Conservation (phyloP, 2,329 filamentous ascomycete genomes). For the Clarireedia sp. region DNA sequence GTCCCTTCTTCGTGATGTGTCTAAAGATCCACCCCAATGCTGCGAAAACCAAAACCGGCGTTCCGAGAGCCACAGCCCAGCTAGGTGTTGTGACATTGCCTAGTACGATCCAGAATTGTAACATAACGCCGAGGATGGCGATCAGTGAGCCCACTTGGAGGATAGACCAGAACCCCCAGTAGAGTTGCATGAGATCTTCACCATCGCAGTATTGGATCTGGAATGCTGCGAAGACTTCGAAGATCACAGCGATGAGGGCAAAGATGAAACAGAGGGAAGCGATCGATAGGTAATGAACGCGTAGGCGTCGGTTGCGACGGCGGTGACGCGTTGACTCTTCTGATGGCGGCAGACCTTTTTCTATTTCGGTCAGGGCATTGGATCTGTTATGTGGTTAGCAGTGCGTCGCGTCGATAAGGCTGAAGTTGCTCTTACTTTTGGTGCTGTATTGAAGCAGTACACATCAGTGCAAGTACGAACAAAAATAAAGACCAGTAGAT, state of each 20-base stretch:
- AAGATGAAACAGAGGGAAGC: conserved; percentile 38
- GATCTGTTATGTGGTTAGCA: conserved; percentile 11
- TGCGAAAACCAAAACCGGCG: conserved; percentile 50
- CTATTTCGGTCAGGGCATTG: conserved; percentile 12
- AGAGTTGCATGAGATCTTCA: conserved; percentile 50
- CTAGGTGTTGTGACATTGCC: conserved; percentile 45
- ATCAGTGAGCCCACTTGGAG: conserved; percentile 50
- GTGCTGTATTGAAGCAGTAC: conserved; percentile 33
- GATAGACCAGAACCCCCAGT: conserved; percentile 56
- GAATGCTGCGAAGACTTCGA: conserved; percentile 42
- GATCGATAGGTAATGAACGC: conserved; percentile 33
- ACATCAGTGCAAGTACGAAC: conserved; percentile 38
- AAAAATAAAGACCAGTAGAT: conserved; percentile 42
- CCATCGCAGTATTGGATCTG: conserved; percentile 47
- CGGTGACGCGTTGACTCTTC: background rate
- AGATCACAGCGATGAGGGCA: conserved; percentile 39
- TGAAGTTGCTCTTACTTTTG: conserved; percentile 17
- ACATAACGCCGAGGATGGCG: conserved; percentile 48
- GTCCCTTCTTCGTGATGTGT: conserved; percentile 4
- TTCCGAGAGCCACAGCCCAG: conserved; percentile 53
- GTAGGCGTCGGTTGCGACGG: conserved; percentile 16
- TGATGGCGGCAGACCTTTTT: background rate
- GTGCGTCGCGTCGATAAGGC: background rate
- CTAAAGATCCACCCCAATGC: conserved; percentile 31
- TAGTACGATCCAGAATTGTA: conserved; percentile 44